Conservation (phyloP, 495 filamentous ascomycete species). For the Bombardia bombarda region DNA sequence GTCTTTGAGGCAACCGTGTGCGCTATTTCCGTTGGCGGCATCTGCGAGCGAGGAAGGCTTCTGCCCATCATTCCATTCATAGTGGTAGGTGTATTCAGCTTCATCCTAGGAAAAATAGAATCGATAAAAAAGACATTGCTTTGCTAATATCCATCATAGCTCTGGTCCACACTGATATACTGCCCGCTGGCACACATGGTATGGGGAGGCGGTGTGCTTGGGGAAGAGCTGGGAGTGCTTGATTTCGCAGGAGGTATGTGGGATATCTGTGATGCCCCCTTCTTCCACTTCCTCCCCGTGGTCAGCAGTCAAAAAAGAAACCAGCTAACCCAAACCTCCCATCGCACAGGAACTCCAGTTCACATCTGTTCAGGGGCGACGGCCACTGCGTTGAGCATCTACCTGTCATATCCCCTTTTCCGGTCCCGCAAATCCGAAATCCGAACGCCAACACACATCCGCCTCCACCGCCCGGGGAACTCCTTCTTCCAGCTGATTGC, state of each 20-base stretch:
- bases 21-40: constrained; percentile 20
- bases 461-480: constrained; percentile 42
- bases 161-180: constrained; percentile 20
- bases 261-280: too few species aligned
- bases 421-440: constrained; percentile 45
- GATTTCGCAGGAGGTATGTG: constrained; percentile 23
- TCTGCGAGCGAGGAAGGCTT: constrained; percentile 19
- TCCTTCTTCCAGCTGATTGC: constrained; percentile 37
- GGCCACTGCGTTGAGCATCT: constrained; percentile 70
- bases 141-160: constrained; percentile 3
- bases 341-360: constrained; percentile 58
- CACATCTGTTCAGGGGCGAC: constrained; percentile 78
- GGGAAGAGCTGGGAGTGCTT: constrained; percentile 16
- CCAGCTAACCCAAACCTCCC: background rate
- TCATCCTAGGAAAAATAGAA: too few species aligned
- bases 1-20: constrained; percentile 22
- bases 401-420: constrained; percentile 44
- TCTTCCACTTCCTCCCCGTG: too few species aligned
- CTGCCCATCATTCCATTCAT: constrained; percentile 16
- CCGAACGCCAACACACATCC: constrained; percentile 77
- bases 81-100: constrained; percentile 14
- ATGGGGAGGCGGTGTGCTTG: constrained; percentile 19
- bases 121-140: too few species aligned
- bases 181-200: constrained; percentile 22
- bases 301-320: too few species aligned